Evolutionary conservation across 371 early-diverging fungal species (phyloP).

Genomic region (Massospora cicadina): DNA sequence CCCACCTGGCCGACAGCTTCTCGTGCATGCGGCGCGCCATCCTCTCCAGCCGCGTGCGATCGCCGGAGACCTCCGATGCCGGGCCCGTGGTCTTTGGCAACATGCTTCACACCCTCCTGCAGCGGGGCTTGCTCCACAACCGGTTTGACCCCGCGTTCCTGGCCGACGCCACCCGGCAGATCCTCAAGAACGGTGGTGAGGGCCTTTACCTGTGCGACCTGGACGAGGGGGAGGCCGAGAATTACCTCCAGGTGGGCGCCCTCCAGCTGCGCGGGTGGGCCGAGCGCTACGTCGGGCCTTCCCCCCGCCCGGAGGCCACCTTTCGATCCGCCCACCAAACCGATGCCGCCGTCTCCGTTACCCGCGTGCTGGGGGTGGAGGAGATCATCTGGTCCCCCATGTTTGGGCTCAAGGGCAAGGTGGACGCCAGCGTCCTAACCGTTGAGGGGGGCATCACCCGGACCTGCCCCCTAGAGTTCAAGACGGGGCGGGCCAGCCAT

Average conservation of each 20-base stretch:
- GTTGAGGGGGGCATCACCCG: not conserved
- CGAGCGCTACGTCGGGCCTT: not conserved
- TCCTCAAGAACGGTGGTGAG: slow-evolving; percentile 1
- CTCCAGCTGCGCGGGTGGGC: slow-evolving; percentile 7
- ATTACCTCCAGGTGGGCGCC: slow-evolving; percentile 7
- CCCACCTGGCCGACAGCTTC: slow-evolving; percentile 49
- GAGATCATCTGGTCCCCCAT: slow-evolving; percentile 83
- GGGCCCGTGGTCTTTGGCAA: slow-evolving; percentile 46
- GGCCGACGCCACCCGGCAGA: slow-evolving; percentile 4
- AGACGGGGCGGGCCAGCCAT: slow-evolving; percentile 50
- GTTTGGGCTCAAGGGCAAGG: slow-evolving; percentile 83
- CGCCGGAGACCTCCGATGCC: slow-evolving; percentile 17
- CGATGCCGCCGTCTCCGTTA: slow-evolving; percentile 24
- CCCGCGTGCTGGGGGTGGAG: slow-evolving; percentile 66
- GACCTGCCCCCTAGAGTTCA: slow-evolving; percentile 67
- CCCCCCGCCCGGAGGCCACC: slow-evolving; percentile 1
- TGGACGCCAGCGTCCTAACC: slow-evolving; percentile 36
- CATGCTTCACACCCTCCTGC: slow-evolving; percentile 55
- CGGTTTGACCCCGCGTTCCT: slow-evolving; percentile 31
- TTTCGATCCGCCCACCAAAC: not conserved
- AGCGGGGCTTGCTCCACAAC: slow-evolving; percentile 27
- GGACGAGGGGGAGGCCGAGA: slow-evolving; percentile 18
- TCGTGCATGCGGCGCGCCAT: slow-evolving; percentile 52
- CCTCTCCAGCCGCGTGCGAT: slow-evolving; percentile 35
- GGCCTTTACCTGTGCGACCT: slow-evolving; percentile 16